phyloP scores from a whole-genome alignment of 768 basidiomycete genomes.

The Lanmaoa rubissima region DNA sequence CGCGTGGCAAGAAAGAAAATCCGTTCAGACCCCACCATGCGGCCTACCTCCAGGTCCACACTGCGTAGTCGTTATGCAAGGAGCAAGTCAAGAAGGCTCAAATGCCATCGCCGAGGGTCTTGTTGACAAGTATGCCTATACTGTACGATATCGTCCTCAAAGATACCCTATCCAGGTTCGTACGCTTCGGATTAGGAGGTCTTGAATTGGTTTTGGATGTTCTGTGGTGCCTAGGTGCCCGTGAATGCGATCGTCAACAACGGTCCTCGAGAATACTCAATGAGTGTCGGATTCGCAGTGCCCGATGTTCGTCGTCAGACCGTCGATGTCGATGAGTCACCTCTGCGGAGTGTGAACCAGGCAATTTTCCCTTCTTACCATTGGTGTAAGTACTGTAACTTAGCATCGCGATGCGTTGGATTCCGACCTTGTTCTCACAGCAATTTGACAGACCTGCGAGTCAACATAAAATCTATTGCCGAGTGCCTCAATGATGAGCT shows the following conservation, averaged over 20 bases:
- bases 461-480: conserved; percentile 97
- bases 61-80: conserved; percentile 96
- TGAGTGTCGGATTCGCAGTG: conserved; percentile 79
- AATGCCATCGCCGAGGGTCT: conserved; percentile 98
- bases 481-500: conserved; percentile 99
- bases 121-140: conserved; percentile 77
- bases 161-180: conserved; percentile 97
- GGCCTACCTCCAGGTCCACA: conserved; percentile 82
- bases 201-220: not conserved
- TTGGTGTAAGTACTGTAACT: conserved; percentile 75
- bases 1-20: no score
- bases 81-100: conserved; percentile 99
- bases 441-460: conserved; percentile 78
- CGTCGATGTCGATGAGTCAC: conserved; percentile 86
- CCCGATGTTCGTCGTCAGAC: conserved; percentile 99
- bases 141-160: conserved; percentile 51
- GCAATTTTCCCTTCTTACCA: conserved; percentile 89
- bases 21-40: no score
- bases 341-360: conserved; percentile 97
- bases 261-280: conserved; percentile 98
- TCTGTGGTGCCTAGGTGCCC: conserved; percentile 57
- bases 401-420: conserved; percentile 31
- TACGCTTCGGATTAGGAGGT: not conserved
- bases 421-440: conserved; percentile 1
- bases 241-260: conserved; percentile 99